These are phyloP conservation scores for Sugiyamaella chiloensis DNA, from an alignment of 805 yeast species.

Conservation along the genomic window DNA sequence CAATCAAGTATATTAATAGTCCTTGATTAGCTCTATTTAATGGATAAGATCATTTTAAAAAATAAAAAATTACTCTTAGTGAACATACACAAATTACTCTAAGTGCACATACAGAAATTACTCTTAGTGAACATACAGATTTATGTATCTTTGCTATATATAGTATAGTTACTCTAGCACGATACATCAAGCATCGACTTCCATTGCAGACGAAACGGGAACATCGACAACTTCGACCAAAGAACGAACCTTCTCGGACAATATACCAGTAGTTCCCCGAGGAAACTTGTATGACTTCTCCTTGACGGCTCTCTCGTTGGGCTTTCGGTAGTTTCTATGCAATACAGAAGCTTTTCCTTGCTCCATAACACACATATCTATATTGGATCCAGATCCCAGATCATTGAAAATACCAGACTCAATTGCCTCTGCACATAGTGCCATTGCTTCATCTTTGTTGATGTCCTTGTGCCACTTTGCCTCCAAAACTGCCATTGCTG, in stretches of 20 bases:
- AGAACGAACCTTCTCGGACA: slow-evolving; percentile 63
- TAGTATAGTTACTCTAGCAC: background rate
- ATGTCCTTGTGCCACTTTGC: slow-evolving; percentile 77
- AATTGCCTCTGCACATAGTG: slow-evolving; percentile 86
- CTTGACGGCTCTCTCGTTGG: slow-evolving; percentile 82
- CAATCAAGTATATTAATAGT: slow-evolving; percentile 37
- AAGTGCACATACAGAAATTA: background rate
- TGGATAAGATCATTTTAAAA: background rate
- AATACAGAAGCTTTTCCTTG: slow-evolving; percentile 71
- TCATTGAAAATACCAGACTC: slow-evolving; percentile 99
- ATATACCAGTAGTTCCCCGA: slow-evolving; percentile 90
- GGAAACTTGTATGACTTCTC: slow-evolving; percentile 79
- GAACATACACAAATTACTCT: too few species aligned
- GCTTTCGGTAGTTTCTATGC: slow-evolving; percentile 83
- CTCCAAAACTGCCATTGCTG: slow-evolving; percentile 97
- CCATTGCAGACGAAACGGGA: slow-evolving; percentile 41
- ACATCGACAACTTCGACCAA: slow-evolving; percentile 68
- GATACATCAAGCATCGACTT: slow-evolving; percentile 38
- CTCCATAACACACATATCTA: slow-evolving; percentile 96
- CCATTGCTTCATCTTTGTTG: slow-evolving; percentile 86
- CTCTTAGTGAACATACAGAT: background rate
- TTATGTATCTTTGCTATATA: background rate
- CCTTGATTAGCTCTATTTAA: background rate
- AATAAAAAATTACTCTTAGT: too few species aligned
- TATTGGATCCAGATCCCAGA: slow-evolving; percentile 97